Evolutionary conservation across 2,329 filamentous ascomycete species (phyloP).

Genomic region (Purpureocillium lavendulum): DNA sequence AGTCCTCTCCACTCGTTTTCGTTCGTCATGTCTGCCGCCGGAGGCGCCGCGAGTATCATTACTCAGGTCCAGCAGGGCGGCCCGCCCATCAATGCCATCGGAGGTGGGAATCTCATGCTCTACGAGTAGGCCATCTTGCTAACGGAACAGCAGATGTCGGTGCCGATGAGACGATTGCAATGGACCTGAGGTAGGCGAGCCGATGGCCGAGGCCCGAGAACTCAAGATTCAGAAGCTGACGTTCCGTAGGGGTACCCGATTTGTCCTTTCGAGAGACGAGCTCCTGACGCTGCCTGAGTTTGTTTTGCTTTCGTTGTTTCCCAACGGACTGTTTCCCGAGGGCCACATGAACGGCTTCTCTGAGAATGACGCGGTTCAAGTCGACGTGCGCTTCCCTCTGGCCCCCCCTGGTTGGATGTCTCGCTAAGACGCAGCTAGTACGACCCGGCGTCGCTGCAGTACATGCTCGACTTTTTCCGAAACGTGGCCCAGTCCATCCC

Average conservation of each 20-base stretch:
- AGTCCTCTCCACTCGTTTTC: slow-evolving; percentile 88
- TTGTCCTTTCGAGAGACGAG: slow-evolving; percentile 90
- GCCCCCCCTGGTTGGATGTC: background rate
- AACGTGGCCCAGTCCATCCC: slow-evolving; percentile 95
- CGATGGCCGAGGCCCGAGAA: too few relatives aligned
- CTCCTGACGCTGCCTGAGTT: slow-evolving; percentile 94
- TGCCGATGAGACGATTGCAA: slow-evolving; percentile 87
- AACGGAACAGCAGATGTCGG: slow-evolving; percentile 54
- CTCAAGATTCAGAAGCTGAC: too few relatives aligned
- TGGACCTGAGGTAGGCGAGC: slow-evolving; percentile 74
- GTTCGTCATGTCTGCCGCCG: slow-evolving; percentile 96
- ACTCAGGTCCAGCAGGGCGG: slow-evolving; percentile 96
- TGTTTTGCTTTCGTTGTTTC: slow-evolving; percentile 92
- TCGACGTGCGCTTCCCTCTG: slow-evolving; percentile 63
- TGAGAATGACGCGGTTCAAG: slow-evolving; percentile 89
- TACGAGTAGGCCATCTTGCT: background rate
- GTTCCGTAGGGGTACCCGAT: slow-evolving; percentile 68
- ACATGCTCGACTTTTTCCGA: slow-evolving; percentile 99
- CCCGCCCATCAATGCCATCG: slow-evolving; percentile 80
- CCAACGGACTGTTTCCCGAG: slow-evolving; percentile 95
- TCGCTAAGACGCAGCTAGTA: slow-evolving; percentile 51
- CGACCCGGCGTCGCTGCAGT: slow-evolving; percentile 90
- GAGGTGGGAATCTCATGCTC: slow-evolving; percentile 44
- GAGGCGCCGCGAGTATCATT: slow-evolving; percentile 96
- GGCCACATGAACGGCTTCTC: slow-evolving; percentile 90